A percentile compares a stretch with the other conserved stretches of the same genome.
These are phyloP conservation scores for Daedaleopsis sinensis DNA, from an alignment of 768 basidiomycete genomes.

Conservation along the genomic window DNA sequence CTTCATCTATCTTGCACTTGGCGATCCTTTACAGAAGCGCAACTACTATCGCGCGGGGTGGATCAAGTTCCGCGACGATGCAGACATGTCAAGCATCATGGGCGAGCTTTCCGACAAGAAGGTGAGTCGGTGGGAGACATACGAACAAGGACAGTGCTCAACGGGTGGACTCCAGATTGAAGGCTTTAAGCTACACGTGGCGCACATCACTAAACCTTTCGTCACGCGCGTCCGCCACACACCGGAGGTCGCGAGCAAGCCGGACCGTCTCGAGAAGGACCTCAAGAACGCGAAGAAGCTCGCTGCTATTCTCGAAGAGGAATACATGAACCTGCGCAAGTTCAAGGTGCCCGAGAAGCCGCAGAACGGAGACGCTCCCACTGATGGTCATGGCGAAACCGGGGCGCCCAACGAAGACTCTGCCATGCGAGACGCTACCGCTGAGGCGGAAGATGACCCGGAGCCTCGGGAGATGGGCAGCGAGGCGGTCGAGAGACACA, in stretches of 20 bases:
- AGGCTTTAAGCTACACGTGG: conserved; percentile 91
- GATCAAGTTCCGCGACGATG: conserved; percentile 84
- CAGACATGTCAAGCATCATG: conserved; percentile 78
- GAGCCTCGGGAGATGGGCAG: conserved; percentile 69
- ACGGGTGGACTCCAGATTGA: conserved; percentile 66
- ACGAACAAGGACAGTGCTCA: neutral
- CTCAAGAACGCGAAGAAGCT: conserved; percentile 74
- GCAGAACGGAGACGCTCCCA: conserved; percentile 19
- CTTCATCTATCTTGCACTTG: conserved; percentile 86
- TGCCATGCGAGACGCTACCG: conserved; percentile 29
- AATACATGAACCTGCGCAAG: conserved; percentile 57
- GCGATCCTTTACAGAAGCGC: conserved; percentile 90
- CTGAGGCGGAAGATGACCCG: conserved; percentile 47
- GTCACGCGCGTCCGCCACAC: conserved; percentile 78
- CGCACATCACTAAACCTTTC: conserved; percentile 78
- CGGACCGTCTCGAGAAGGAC: conserved; percentile 82
- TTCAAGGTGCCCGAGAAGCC: conserved; percentile 30
- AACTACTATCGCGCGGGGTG: conserved; percentile 95
- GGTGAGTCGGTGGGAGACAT: conserved; percentile 46
- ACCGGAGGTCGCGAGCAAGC: conserved; percentile 79
- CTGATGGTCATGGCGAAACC: conserved; percentile 21
- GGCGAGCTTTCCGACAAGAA: conserved; percentile 81
- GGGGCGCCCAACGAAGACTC: conserved; percentile 29
- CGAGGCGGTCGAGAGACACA: conserved; percentile 78
- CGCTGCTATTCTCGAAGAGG: conserved; percentile 73